Evolutionary conservation across 1,284 basidiomycete species (phyloP), one percentile per base, ranked within the genome.

Genomic region (Singerocomus rubriflavus): DNA sequence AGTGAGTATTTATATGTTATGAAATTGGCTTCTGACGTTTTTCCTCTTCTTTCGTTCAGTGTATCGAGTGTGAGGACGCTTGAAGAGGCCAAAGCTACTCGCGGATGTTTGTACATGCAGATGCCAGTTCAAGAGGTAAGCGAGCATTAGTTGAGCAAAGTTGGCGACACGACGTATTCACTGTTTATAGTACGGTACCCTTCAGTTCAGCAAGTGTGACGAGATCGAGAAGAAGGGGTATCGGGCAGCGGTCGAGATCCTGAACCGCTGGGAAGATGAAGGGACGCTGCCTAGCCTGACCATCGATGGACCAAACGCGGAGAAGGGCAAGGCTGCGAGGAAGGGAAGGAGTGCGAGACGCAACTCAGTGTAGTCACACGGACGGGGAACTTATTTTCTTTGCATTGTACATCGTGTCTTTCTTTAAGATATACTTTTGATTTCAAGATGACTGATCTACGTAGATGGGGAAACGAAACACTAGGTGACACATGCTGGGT

Each of bases 61-160:
- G 96, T 98, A 1, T 96, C 96, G 54, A 95, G 92, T 56, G 93
- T 98, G 32, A 91, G 88, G 66, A 96, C 91, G 11, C 76, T 99
- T 9, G 94, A 98, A 68, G 94, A 96, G 57, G 95, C 94, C 25
- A 99, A 99, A 69, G 80, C 81, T 4, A 81, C 88, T 5, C 88
- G 88, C 6, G 89, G 89, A 1, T 95, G 93, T 65, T 72, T 98
- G 42, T 99, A 99, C 67, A 87, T 98, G 71, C 82, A 85, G 51
- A 93, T 99, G 90, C 97, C 97, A 0, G 94, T 98, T 16, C 89
- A 94, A 62, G 85, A 88, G 72, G 88, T 85, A 59, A 53, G 74
- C 67, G 50, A 27, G 31, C 16, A 29, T 30, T 35, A 37, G 17
- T 40, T 26, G 7, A 35, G 16, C 33, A 25, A 37, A 16, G n/a